Percentiles rank a stretch among this genome's conserved stretches.
Conservation (phyloP, 768 basidiomycete genomes). For the Xanthoconium stramineum region DNA sequence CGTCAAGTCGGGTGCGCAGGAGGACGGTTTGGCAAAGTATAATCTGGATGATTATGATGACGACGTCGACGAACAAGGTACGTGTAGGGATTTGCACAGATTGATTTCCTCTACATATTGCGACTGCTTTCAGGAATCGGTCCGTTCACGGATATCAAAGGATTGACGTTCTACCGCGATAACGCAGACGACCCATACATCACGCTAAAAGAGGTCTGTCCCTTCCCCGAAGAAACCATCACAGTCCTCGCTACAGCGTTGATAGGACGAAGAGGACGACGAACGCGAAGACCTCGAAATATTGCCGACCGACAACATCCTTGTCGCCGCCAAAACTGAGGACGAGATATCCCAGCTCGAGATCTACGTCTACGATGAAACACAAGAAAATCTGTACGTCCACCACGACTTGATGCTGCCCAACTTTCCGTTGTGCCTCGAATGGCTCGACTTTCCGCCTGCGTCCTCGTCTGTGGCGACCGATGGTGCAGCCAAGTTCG, state of each 20-base stretch:
- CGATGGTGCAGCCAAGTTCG: constrained; percentile 42
- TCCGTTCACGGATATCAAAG: constrained; percentile 95
- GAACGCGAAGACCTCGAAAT: constrained; percentile 91
- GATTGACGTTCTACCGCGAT: constrained; percentile 85
- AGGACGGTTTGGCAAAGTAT: constrained; percentile 79
- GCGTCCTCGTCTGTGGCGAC: constrained; percentile 41
- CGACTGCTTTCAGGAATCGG: constrained; percentile 46
- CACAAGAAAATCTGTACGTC: constrained; percentile 86
- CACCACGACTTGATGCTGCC: constrained; percentile 99
- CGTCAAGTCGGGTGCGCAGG: constrained; percentile 32
- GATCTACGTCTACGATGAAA: constrained; percentile 93
- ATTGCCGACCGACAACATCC: constrained; percentile 85
- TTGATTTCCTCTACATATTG: background rate
- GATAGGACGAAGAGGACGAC: constrained; percentile 39
- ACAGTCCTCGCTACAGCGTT: background rate
- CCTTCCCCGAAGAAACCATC: background rate
- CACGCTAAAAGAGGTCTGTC: constrained; percentile 84
- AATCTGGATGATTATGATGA: constrained; percentile 92
- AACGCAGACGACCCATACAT: constrained; percentile 96
- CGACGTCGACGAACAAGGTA: constrained; percentile 48
- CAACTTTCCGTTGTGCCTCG: constrained; percentile 95
- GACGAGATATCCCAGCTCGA: constrained; percentile 96
- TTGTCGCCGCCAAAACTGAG: constrained; percentile 92
- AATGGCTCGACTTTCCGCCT: constrained; percentile 98
- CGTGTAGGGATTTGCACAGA: background rate